A percentile compares a stretch with the other conserved stretches of the same genome.
Conservation (phyloP, 306 rosid species). For the Inga laurina region DNA sequence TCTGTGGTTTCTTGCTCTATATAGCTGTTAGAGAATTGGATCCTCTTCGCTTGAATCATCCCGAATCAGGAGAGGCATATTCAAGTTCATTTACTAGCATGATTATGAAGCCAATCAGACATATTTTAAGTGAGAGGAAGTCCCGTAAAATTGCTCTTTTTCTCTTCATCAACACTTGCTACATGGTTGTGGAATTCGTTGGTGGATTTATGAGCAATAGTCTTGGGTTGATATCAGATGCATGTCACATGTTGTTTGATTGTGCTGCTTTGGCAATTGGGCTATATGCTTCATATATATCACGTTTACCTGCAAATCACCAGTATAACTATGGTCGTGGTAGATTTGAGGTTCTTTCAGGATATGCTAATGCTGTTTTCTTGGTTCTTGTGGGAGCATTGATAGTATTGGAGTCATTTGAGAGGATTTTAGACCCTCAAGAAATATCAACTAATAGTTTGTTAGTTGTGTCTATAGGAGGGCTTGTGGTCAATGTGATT, state of each 20-base stretch:
- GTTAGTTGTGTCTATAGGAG: conserved; percentile 73
- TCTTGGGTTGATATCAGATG: conserved; percentile 76
- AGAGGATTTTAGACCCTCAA: conserved; percentile 81
- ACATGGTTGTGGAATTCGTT: conserved; percentile 74
- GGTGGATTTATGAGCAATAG: conserved; percentile 80
- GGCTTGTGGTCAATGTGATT: conserved; percentile 59
- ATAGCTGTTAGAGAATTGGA: conserved; percentile 79
- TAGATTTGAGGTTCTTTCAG: conserved; percentile 71
- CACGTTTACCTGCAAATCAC: conserved; percentile 82
- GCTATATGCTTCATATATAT: conserved; percentile 88
- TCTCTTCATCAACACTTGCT: conserved; percentile 71
- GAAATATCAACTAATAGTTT: conserved; percentile 67
- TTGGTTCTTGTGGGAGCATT: conserved; percentile 72
- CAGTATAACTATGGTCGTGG: conserved; percentile 69
- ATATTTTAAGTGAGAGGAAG: conserved; percentile 81
- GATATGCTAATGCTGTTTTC: conserved; percentile 75
- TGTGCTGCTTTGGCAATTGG: conserved; percentile 99
- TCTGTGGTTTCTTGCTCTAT: conserved; percentile 75
- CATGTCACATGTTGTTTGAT: conserved; percentile 95
- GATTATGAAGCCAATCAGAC: conserved; percentile 63
- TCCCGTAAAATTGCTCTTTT: conserved; percentile 87
- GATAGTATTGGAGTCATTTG: conserved; percentile 72
- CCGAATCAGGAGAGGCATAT: conserved; percentile 57
- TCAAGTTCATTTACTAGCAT: conserved; percentile 42
- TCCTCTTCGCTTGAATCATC: conserved; percentile 44